These are phyloP conservation scores for Globisporangium lucens DNA, from an alignment of 352 stramenopile genomes.

Conservation along the genomic window DNA sequence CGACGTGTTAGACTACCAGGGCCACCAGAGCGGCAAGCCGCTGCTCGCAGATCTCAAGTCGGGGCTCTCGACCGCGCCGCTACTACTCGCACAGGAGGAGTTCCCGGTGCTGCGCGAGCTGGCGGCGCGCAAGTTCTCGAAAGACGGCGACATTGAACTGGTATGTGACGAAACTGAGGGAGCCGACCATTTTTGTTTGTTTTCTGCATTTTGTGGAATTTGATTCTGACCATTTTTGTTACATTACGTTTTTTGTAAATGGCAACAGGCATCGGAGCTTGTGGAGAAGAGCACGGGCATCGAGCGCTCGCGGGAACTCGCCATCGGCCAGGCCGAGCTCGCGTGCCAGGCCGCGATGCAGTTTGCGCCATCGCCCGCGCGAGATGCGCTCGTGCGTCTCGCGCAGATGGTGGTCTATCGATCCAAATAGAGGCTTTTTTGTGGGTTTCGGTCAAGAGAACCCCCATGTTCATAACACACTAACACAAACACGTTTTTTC, in stretches of 20 bases:
- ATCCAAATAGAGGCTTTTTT: slow-evolving; percentile 71
- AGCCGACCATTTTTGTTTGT: slow-evolving; percentile 9
- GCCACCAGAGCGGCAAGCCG: slow-evolving; percentile 92
- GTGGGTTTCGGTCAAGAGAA: neutral
- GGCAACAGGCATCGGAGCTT: slow-evolving; percentile 67
- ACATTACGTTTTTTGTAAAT: slow-evolving; percentile 9
- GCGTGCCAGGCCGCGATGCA: slow-evolving; percentile 92
- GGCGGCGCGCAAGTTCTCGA: slow-evolving; percentile 89
- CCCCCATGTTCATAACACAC: slow-evolving; percentile 2
- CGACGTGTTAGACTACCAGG: slow-evolving; percentile 98
- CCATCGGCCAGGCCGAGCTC: slow-evolving; percentile 95
- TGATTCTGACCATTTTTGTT: slow-evolving; percentile 1
- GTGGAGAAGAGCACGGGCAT: slow-evolving; percentile 92
- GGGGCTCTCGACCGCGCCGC: slow-evolving; percentile 96
- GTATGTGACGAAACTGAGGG: slow-evolving; percentile 26
- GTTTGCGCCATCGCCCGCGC: slow-evolving; percentile 74
- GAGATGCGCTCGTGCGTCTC: slow-evolving; percentile 84
- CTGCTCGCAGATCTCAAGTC: slow-evolving; percentile 93
- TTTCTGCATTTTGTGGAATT: slow-evolving; percentile 20
- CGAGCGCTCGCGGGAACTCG: slow-evolving; percentile 91
- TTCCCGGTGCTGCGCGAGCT: slow-evolving; percentile 90
- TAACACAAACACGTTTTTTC: neutral
- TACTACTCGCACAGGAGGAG: slow-evolving; percentile 95
- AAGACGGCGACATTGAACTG: slow-evolving; percentile 90
- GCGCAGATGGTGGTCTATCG: slow-evolving; percentile 86